Percentiles rank a stretch among this genome's conserved stretches.
These are phyloP conservation scores for Flaveria trinervia DNA, from an alignment of 129 eudicot species.

Conservation along the genomic window DNA sequence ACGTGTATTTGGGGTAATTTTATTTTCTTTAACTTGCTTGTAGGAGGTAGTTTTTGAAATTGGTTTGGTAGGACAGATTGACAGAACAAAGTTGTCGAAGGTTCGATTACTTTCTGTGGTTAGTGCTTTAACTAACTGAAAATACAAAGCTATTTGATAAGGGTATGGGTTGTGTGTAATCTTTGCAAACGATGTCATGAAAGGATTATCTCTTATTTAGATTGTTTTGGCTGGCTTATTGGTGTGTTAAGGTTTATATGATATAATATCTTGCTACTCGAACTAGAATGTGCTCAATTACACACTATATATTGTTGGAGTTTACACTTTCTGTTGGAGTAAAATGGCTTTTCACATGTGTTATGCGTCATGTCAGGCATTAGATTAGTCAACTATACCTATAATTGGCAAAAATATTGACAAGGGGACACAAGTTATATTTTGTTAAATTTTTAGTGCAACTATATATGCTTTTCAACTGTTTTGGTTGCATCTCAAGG, in stretches of 20 bases:
- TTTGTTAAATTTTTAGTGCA: not conserved
- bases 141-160: constrained; percentile 2
- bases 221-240: not conserved
- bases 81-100: not conserved
- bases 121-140: constrained; percentile 16
- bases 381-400: not conserved
- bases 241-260: not conserved
- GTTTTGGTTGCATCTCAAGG: no score
- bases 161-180: not conserved
- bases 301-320: not conserved
- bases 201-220: not conserved
- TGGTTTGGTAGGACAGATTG: not conserved
- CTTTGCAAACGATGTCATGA: constrained; percentile 11
- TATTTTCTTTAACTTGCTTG: not conserved
- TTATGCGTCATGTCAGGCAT: not conserved
- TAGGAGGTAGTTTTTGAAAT: not conserved
- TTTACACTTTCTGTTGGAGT: not conserved
- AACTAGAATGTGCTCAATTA: not conserved
- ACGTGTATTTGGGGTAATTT: not conserved
- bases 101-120: not conserved
- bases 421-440: not conserved
- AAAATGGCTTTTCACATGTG: not conserved
- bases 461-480: not conserved
- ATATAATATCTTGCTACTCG: not conserved
- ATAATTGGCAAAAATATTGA: not conserved